Evolutionary conservation across 495 filamentous ascomycete species (phyloP).

Genomic region (Aspergillus campestris): DNA sequence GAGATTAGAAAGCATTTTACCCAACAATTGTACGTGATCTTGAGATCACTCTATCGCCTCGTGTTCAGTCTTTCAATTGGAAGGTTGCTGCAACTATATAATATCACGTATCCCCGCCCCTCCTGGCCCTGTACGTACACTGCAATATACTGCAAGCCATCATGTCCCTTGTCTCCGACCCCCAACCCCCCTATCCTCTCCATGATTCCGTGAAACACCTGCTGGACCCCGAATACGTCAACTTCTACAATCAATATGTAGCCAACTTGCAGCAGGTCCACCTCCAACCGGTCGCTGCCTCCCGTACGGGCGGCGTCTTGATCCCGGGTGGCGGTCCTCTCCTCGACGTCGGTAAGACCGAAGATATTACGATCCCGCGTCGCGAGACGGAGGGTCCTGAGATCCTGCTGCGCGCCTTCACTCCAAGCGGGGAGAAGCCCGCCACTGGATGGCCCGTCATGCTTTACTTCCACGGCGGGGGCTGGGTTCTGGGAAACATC

Average conservation of each 20-base stretch:
- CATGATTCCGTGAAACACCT: slow-evolving; percentile 39
- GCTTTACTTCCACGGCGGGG: slow-evolving; percentile 51
- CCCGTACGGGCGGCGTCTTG: slow-evolving; percentile 41
- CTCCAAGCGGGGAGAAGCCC: slow-evolving; percentile 34
- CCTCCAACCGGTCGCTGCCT: slow-evolving; percentile 44
- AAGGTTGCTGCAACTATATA: too few species aligned
- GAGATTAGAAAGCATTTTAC: too few species aligned
- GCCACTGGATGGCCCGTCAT: slow-evolving; percentile 45
- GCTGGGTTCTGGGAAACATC: slow-evolving; percentile 52
- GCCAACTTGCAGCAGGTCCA: slow-evolving; percentile 43
- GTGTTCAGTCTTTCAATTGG: too few species aligned
- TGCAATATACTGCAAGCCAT: background rate
- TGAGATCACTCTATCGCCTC: too few species aligned
- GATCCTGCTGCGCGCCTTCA: slow-evolving; percentile 40
- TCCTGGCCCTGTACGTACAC: too few species aligned
- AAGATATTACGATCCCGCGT: slow-evolving; percentile 39
- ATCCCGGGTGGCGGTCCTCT: slow-evolving; percentile 47
- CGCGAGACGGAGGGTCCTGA: slow-evolving; percentile 40
- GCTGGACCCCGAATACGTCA: slow-evolving; percentile 44
- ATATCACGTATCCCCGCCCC: background rate
- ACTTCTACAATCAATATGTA: slow-evolving; percentile 47
- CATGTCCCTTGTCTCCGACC: slow-evolving; percentile 22
- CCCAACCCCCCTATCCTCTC: slow-evolving; percentile 47
- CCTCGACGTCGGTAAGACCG: slow-evolving; percentile 40
- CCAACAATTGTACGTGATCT: too few species aligned